Percentiles rank a stretch among this genome's conserved stretches.
Evolutionary conservation across 2,329 filamentous ascomycete genomes (phyloP).

Genomic region (Pseudocercospora fijiensis): DNA sequence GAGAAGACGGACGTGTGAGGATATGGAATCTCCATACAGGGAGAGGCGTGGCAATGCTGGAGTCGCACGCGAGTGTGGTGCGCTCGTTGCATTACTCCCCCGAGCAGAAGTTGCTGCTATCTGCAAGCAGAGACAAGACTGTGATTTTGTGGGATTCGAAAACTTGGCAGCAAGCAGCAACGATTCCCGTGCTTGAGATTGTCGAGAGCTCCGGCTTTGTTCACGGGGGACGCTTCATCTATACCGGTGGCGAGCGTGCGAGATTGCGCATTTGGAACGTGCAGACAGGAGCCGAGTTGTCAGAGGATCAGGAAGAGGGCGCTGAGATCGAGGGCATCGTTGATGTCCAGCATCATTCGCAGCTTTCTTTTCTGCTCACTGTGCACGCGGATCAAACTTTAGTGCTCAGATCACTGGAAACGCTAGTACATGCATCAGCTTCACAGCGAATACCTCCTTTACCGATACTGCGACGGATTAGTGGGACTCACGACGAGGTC

Average conservation of each 20-base stretch:
- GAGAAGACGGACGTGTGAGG: conserved; percentile 87
- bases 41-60: conserved; percentile 71
- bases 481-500: conserved; percentile 95
- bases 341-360: conserved; percentile 64
- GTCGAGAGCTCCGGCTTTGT: conserved; percentile 83
- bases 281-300: conserved; percentile 74
- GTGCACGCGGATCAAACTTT: conserved; percentile 89
- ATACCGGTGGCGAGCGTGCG: conserved; percentile 81
- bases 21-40: conserved; percentile 90
- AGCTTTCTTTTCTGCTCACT: conserved; percentile 70
- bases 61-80: conserved; percentile 95
- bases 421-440: conserved; percentile 36
- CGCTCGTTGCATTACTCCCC: conserved; percentile 78
- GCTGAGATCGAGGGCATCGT: conserved; percentile 67
- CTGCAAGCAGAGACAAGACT: conserved; percentile 88
- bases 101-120: conserved; percentile 72
- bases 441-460: conserved; percentile 43
- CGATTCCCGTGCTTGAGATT: conserved; percentile 80
- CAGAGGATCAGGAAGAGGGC: conserved; percentile 65
- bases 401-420: conserved; percentile 63
- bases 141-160: conserved; percentile 85
- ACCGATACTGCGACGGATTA: conserved; percentile 71
- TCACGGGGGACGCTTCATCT: conserved; percentile 68
- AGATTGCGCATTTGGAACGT: conserved; percentile 81
- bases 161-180: conserved; percentile 78